phyloP scores from a whole-genome alignment of 176 grass and related monocot species.

The Paspalum notatum region DNA sequence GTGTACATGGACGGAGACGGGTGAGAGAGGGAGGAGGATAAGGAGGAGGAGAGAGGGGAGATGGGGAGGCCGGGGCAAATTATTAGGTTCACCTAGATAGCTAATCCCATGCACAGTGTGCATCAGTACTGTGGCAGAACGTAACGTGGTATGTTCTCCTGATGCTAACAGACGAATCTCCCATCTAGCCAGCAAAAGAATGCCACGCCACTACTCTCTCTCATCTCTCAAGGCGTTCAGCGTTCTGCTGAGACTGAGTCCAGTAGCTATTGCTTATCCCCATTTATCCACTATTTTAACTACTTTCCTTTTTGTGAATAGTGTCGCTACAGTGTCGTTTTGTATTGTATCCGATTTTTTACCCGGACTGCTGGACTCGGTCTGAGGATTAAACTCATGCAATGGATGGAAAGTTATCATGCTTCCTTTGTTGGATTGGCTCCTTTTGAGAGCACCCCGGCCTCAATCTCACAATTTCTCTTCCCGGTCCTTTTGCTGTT shows the following conservation, averaged over 20 bases:
- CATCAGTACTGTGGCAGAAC: constrained; percentile 62
- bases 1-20: constrained; percentile 44
- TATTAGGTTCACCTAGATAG: constrained; percentile 53
- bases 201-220: constrained; percentile 8
- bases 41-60: background rate
- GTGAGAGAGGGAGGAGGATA: constrained; percentile 12
- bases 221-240: background rate
- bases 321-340: no score
- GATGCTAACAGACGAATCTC: constrained; percentile 60
- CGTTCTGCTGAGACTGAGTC: no score
- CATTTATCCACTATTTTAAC: no score
- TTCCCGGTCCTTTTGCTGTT: constrained; percentile 22
- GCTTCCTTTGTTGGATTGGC: constrained; percentile 56
- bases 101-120: constrained; percentile 51
- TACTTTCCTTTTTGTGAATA: no score
- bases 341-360: no score
- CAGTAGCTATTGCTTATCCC: no score
- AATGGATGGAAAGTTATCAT: constrained; percentile 55
- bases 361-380: no score
- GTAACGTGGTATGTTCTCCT: constrained; percentile 62
- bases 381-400: constrained; percentile 23
- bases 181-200: constrained; percentile 35
- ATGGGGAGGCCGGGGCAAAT: constrained; percentile 22
- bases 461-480: background rate
- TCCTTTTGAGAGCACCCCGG: constrained; percentile 55